phyloP scores from a whole-genome alignment of 495 filamentous ascomycete species.

The Lindgomyces ingoldianus region DNA sequence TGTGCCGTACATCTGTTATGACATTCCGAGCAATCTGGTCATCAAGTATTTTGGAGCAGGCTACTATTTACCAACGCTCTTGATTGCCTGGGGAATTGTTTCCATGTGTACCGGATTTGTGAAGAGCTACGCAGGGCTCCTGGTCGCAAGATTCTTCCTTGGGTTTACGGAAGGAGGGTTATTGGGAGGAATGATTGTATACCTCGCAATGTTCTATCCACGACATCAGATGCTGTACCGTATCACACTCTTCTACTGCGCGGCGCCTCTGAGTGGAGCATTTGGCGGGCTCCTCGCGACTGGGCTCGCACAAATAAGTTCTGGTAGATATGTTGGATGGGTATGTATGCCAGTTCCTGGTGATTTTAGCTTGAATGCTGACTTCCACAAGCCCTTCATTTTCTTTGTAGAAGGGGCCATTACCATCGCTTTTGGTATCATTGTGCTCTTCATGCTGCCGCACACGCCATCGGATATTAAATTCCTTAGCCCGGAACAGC shows the following conservation, averaged over 20 bases:
- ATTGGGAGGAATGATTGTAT: slow-evolving; percentile 56
- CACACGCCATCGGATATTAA: slow-evolving; percentile 48
- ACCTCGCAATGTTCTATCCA: slow-evolving; percentile 54
- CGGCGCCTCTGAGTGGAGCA: slow-evolving; percentile 62
- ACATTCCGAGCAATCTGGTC: slow-evolving; percentile 51
- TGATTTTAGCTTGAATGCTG: slow-evolving; percentile 42
- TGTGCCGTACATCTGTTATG: slow-evolving; percentile 54
- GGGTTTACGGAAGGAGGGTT: slow-evolving; percentile 53
- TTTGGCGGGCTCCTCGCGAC: slow-evolving; percentile 66
- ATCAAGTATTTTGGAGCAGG: slow-evolving; percentile 47
- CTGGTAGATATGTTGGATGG: slow-evolving; percentile 50
- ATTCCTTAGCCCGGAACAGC: slow-evolving; percentile 48
- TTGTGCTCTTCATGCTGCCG: slow-evolving; percentile 51
- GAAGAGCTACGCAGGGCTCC: slow-evolving; percentile 48
- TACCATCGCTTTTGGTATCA: slow-evolving; percentile 49
- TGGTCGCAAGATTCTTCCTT: slow-evolving; percentile 48
- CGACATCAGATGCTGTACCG: slow-evolving; percentile 49
- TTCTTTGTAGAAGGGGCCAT: slow-evolving; percentile 48
- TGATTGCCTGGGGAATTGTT: slow-evolving; percentile 53
- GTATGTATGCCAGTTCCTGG: slow-evolving; percentile 40
- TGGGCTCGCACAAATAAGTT: slow-evolving; percentile 49
- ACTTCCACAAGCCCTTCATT: slow-evolving; percentile 12
- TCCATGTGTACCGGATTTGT: slow-evolving; percentile 56
- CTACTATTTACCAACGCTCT: slow-evolving; percentile 37
- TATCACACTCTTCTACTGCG: slow-evolving; percentile 63